Evolutionary conservation across 192 early-diverging fungal species (phyloP).

Genomic region (Coemansia asiatica): DNA sequence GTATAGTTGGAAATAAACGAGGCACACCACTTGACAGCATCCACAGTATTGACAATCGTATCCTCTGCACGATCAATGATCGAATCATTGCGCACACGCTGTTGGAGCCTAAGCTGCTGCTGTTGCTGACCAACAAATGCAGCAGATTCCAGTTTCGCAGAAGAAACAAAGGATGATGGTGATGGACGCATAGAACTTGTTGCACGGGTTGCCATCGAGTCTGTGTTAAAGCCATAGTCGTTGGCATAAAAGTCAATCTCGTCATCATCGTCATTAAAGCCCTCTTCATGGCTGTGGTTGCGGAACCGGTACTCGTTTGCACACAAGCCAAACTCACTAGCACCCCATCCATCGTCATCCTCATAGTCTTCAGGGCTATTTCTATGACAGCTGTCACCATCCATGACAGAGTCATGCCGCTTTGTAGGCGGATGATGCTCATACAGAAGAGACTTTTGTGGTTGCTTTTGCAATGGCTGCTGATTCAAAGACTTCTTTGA

Average conservation of each 20-base stretch:
- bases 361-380: not conserved
- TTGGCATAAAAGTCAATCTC: slow-evolving; percentile 19
- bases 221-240: not conserved
- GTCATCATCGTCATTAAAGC: slow-evolving; percentile 10
- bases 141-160: not conserved
- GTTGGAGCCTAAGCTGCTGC: slow-evolving; percentile 9
- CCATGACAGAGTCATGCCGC: slow-evolving; percentile 12
- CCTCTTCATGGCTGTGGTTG: slow-evolving; percentile 10
- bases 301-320: slow-evolving; percentile 14
- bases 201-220: not conserved
- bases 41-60: slow-evolving; percentile 55
- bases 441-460: not conserved
- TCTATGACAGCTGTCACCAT: not conserved
- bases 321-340: slow-evolving; percentile 28
- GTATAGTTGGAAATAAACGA: slow-evolving; percentile 58
- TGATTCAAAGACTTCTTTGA: not conserved
- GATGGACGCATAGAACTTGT: not conserved
- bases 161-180: not conserved
- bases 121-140: not conserved
- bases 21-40: slow-evolving; percentile 57
- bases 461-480: not conserved
- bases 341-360: slow-evolving; percentile 15
- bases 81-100: slow-evolving; percentile 40
- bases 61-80: slow-evolving; percentile 55
- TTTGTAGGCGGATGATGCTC: not conserved